phyloP scores from a whole-genome alignment of 2,329 filamentous ascomycete genomes.

The Colletotrichum simmondsii region DNA sequence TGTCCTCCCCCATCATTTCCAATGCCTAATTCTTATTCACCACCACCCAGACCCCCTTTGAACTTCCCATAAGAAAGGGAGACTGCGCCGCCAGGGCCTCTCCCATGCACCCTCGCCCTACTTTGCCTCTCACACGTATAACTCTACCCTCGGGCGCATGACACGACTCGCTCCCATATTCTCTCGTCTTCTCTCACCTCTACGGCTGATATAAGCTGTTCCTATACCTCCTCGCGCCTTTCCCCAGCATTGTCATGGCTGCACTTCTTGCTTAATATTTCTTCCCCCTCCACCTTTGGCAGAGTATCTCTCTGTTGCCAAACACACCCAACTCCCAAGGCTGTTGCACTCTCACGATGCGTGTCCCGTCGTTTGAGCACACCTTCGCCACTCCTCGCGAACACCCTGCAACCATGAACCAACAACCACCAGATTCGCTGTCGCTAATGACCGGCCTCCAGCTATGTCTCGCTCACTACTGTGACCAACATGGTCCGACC shows the following conservation, averaged over 20 bases:
- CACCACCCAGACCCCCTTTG: constrained; percentile 22
- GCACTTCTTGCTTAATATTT: neutral
- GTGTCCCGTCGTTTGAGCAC: constrained; percentile 33
- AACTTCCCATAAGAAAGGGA: constrained; percentile 28
- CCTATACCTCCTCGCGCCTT: neutral
- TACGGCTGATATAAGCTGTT: constrained; percentile 12
- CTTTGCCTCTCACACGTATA: constrained; percentile 17
- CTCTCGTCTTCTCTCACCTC: neutral
- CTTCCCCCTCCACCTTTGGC: neutral
- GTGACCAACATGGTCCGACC: constrained; percentile 76
- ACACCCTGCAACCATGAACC: constrained; percentile 21
- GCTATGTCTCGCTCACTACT: constrained; percentile 78
- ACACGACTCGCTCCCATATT: constrained; percentile 7
- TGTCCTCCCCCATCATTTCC: neutral
- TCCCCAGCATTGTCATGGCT: constrained; percentile 7
- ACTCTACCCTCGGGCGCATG: constrained; percentile 27
- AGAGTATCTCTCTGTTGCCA: neutral
- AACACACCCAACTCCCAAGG: neutral
- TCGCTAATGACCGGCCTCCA: constrained; percentile 51
- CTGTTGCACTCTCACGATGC: constrained; percentile 23
- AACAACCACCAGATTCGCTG: constrained; percentile 27
- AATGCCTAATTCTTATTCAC: neutral
- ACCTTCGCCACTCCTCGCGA: constrained; percentile 20
- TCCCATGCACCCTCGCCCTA: constrained; percentile 2
- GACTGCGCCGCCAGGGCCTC: constrained; percentile 31